Conservation (phyloP, 1,284 basidiomycete genomes). For the Dichomitus squalens region DNA sequence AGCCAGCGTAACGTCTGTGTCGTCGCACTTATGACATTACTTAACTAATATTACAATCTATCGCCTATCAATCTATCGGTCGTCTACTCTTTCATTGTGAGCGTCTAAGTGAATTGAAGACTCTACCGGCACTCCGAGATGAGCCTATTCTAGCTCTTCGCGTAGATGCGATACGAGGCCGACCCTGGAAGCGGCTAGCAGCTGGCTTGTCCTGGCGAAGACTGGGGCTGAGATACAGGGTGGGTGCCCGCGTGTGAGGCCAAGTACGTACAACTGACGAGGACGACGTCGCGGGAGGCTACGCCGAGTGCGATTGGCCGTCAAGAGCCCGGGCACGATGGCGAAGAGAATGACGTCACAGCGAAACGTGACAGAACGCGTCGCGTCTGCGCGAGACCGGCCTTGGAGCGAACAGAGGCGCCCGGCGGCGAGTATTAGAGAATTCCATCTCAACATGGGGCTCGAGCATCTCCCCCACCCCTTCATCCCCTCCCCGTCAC, state of each 20-base stretch:
- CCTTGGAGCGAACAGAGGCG: conserved; percentile 10
- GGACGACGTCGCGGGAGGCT: not conserved
- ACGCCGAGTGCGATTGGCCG: not conserved
- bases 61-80: conserved; percentile 8
- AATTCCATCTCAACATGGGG: conserved; percentile 8
- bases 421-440: conserved; percentile 6
- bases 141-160: too few species aligned
- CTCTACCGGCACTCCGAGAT: too few species aligned
- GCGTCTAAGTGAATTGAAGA: not conserved
- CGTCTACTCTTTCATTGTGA: not conserved
- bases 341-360: conserved; percentile 21
- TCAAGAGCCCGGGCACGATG: not conserved
- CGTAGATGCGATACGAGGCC: too few species aligned
- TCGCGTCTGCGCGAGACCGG: conserved; percentile 19
- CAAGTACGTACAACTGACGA: not conserved
- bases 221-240: too few species aligned
- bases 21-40: conserved; percentile 21
- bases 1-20: conserved; percentile 24
- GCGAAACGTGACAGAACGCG: conserved; percentile 13
- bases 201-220: too few species aligned
- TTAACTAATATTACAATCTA: conserved; percentile 21
- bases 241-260: not conserved
- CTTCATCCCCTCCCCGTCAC: conserved; percentile 26
- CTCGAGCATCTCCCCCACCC: conserved; percentile 12
- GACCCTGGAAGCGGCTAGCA: too few species aligned